These are phyloP conservation scores for Dendrobium nobile DNA, from an alignment of 106 monocot genomes.

Conservation along the genomic window DNA sequence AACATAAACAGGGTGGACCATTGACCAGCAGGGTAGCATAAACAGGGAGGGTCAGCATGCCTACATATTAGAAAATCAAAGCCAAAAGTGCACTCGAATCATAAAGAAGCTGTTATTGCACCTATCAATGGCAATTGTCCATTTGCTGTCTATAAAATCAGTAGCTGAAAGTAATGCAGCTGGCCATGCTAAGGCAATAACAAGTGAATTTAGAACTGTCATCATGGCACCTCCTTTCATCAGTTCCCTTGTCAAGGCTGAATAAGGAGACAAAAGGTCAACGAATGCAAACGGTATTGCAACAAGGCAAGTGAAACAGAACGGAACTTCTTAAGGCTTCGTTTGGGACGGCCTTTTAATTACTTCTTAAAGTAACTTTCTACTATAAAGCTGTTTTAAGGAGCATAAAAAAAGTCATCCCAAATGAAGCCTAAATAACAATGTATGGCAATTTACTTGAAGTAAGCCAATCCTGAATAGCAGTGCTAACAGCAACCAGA, in stretches of 20 bases:
- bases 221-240: slow-evolving; percentile 97
- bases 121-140: slow-evolving; percentile 97
- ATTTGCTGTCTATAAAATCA: slow-evolving; percentile 93
- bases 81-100: neutral
- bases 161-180: slow-evolving; percentile 79
- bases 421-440: neutral
- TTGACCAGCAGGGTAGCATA: too few relatives aligned
- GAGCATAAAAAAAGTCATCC: too few relatives aligned
- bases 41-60: neutral
- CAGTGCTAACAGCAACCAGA: slow-evolving; percentile 79
- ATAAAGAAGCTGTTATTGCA: slow-evolving; percentile 11
- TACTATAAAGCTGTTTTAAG: too few relatives aligned
- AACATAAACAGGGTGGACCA: neutral
- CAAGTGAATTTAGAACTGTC: slow-evolving; percentile 75
- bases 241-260: slow-evolving; percentile 63
- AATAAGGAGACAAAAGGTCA: slow-evolving; percentile 14
- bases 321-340: neutral
- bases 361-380: too few relatives aligned
- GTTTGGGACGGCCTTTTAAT: too few relatives aligned
- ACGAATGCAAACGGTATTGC: neutral
- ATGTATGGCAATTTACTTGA: slow-evolving; percentile 53
- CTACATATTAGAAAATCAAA: neutral
- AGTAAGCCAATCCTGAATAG: slow-evolving; percentile 94
- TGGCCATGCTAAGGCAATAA: slow-evolving; percentile 88
- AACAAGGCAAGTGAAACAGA: too few relatives aligned